A percentile compares a stretch with the other conserved stretches of the same genome.
Conservation (phyloP, 208 protist genomes). For the Leishmania lainsoni region DNA sequence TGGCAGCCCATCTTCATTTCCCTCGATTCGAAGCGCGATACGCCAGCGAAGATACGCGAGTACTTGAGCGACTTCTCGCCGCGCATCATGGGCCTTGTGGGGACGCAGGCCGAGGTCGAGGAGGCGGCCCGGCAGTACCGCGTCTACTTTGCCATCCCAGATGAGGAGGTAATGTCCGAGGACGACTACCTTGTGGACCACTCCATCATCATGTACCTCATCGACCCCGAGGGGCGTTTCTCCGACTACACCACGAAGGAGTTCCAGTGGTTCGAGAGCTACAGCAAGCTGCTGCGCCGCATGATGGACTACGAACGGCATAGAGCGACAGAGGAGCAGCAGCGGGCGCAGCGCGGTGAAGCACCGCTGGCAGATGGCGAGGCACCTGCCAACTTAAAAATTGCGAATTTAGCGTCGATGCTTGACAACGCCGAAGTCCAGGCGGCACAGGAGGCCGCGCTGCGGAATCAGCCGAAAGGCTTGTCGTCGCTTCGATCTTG, state of each 20-base stretch:
- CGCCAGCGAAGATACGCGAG: constrained; percentile 61
- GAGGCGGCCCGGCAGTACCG: constrained; percentile 84
- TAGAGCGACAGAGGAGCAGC: constrained; percentile 39
- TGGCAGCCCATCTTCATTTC: constrained; percentile 94
- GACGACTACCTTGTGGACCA: constrained; percentile 97
- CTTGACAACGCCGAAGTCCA: constrained; percentile 38
- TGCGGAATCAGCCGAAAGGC: constrained; percentile 28
- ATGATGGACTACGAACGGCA: constrained; percentile 82
- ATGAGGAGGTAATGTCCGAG: constrained; percentile 71
- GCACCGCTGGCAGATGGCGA: constrained; percentile 26
- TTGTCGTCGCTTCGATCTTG: constrained; percentile 15
- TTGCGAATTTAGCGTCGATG: constrained; percentile 66
- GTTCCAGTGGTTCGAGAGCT: constrained; percentile 86
- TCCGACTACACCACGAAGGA: constrained; percentile 91
- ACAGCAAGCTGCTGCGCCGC: constrained; percentile 74
- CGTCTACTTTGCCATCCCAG: constrained; percentile 90
- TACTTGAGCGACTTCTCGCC: constrained; percentile 94
- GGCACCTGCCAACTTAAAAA: constrained; percentile 47
- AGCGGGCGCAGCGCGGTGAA: constrained; percentile 26
- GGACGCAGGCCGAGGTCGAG: constrained; percentile 83
- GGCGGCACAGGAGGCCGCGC: constrained; percentile 30
- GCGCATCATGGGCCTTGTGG: constrained; percentile 90
- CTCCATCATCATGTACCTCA: constrained; percentile 94
- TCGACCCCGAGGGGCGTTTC: constrained; percentile 91
- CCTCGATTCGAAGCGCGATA: constrained; percentile 94